phyloP scores from a whole-genome alignment of 345 rosid genomes.

The Gossypium ekmanianum region DNA sequence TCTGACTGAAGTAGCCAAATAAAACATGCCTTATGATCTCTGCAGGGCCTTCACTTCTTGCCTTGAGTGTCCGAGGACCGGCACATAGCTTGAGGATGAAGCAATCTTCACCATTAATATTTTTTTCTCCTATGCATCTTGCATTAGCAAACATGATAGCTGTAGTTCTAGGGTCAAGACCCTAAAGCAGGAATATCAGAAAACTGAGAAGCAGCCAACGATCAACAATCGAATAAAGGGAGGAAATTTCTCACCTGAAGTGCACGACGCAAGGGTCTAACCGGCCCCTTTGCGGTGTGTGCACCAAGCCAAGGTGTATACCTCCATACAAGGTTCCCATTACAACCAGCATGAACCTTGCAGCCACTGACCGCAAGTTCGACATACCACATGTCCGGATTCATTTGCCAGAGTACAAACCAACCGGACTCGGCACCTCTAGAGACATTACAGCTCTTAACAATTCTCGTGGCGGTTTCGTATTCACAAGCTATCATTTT shows the following conservation, averaged over 20 bases:
- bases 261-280: slow-evolving; percentile 84
- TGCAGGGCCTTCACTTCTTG: slow-evolving; percentile 86
- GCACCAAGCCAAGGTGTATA: slow-evolving; percentile 96
- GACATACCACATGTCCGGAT: slow-evolving; percentile 95
- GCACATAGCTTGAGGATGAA: slow-evolving; percentile 75
- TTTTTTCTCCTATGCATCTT: slow-evolving; percentile 81
- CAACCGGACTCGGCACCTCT: slow-evolving; percentile 68
- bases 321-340: slow-evolving; percentile 86
- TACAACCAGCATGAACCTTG: slow-evolving; percentile 88
- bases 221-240: not conserved
- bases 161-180: slow-evolving; percentile 86
- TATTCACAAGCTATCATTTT: slow-evolving; percentile 74
- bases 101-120: slow-evolving; percentile 79
- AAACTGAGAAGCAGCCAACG: not conserved
- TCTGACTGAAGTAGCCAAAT: slow-evolving; percentile 88
- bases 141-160: slow-evolving; percentile 80
- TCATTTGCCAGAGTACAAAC: slow-evolving; percentile 95
- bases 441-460: slow-evolving; percentile 60
- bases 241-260: slow-evolving; percentile 55
- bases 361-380: slow-evolving; percentile 84
- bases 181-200: slow-evolving; percentile 40
- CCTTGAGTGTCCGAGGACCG: slow-evolving; percentile 67
- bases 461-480: slow-evolving; percentile 65
- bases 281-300: slow-evolving; percentile 82
- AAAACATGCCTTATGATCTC: slow-evolving; percentile 86